Evolutionary conservation across 1,284 basidiomycete species (phyloP).

Genomic region (Trametes hirsuta): DNA sequence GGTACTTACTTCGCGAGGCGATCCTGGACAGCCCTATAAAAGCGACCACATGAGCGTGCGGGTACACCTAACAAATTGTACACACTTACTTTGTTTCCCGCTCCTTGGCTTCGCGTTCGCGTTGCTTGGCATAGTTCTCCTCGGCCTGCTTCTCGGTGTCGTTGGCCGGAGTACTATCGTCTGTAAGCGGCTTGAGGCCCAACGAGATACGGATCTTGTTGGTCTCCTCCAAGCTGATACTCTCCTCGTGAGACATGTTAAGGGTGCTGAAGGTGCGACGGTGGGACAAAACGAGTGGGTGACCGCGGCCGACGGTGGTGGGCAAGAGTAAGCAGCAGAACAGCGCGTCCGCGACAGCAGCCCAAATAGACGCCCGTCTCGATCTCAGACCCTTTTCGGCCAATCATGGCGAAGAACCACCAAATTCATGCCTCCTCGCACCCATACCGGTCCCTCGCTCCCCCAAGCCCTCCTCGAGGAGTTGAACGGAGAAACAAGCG

Average conservation of each 20-base stretch:
- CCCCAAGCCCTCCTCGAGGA: constrained; percentile 38
- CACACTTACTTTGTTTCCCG: constrained; percentile 73
- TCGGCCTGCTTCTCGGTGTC: constrained; percentile 83
- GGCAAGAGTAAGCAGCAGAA: not conserved
- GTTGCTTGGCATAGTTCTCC: constrained; percentile 78
- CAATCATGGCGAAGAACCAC: constrained; percentile 12
- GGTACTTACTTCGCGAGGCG: constrained; percentile 87
- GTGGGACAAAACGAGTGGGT: not conserved
- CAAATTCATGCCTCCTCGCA: constrained; percentile 30
- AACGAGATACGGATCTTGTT: constrained; percentile 96
- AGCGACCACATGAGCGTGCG: constrained; percentile 17
- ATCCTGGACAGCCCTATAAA: constrained; percentile 70
- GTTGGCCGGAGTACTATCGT: constrained; percentile 66
- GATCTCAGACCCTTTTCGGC: not conserved
- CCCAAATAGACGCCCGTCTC: constrained; percentile 14
- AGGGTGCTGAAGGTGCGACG: not conserved
- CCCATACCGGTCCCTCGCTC: constrained; percentile 30
- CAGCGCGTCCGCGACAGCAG: constrained; percentile 7
- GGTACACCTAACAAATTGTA: constrained; percentile 7
- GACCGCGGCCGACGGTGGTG: constrained; percentile 3
- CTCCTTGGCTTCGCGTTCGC: constrained; percentile 72
- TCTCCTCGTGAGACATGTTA: constrained; percentile 79
- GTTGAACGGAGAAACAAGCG: constrained; percentile 26
- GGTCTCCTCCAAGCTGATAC: constrained; percentile 95
- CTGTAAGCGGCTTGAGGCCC: constrained; percentile 92